phyloP scores from a whole-genome alignment of 202 grass and related monocot genomes.

The Zizania palustris region DNA sequence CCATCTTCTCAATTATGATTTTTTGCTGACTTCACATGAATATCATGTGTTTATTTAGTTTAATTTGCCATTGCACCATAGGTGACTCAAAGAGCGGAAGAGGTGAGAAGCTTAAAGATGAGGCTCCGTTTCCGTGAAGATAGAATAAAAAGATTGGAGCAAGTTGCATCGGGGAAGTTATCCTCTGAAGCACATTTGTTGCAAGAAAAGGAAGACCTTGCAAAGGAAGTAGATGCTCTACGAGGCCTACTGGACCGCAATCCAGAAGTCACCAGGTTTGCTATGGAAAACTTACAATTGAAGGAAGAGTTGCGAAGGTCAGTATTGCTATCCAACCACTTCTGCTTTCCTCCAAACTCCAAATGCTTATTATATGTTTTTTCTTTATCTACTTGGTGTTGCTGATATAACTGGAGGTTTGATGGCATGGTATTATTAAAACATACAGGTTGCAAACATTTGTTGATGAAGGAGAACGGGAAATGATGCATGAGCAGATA shows the following conservation, averaged over 20 bases:
- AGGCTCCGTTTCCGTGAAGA: slow-evolving; percentile 94
- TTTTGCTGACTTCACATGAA: slow-evolving; percentile 19
- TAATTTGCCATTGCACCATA: slow-evolving; percentile 47
- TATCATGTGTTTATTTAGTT: slow-evolving; percentile 11
- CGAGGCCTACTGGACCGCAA: slow-evolving; percentile 74
- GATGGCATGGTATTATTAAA: slow-evolving; percentile 23
- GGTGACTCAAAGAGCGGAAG: slow-evolving; percentile 77
- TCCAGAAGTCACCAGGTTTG: slow-evolving; percentile 95
- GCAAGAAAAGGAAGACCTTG: slow-evolving; percentile 72
- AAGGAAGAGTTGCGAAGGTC: slow-evolving; percentile 96
- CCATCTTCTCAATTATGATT: slow-evolving; percentile 37
- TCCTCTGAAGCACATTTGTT: slow-evolving; percentile 79
- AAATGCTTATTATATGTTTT: slow-evolving; percentile 3
- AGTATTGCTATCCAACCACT: slow-evolving; percentile 19
- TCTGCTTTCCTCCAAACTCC: slow-evolving; percentile 8
- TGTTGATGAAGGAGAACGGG: slow-evolving; percentile 90
- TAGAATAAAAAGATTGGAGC: slow-evolving; percentile 73
- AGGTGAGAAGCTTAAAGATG: slow-evolving; percentile 92
- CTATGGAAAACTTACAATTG: slow-evolving; percentile 93
- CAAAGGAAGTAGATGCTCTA: slow-evolving; percentile 74
- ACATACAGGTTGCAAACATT: slow-evolving; percentile 71
- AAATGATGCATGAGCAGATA: slow-evolving; percentile 84
- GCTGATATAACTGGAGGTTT: slow-evolving; percentile 16
- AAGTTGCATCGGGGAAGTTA: slow-evolving; percentile 74
- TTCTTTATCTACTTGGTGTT: slow-evolving; percentile 17